Evolutionary conservation across 2,329 filamentous ascomycete species (phyloP), one percentile per base, ranked within the genome.

Genomic region (Ceratocystis alfenasii): DNA sequence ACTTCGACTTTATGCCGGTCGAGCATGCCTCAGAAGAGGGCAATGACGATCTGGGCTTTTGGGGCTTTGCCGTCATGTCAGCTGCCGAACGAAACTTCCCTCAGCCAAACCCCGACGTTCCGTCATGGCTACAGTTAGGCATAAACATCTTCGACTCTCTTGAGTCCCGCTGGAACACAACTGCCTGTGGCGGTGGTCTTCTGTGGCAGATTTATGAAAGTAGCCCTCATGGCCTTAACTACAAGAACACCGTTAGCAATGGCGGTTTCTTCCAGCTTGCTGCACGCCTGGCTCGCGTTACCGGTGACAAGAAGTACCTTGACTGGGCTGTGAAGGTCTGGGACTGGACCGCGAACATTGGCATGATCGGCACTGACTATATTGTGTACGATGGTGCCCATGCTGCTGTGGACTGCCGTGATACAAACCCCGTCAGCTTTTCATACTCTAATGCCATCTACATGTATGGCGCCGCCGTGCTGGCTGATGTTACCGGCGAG

Each of bases 221-320:
- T 70, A 93, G 95, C 73, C 77, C 78, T 60, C 85, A 85, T 68
- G 90, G 90, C 15, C 86, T 91, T 73, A 81, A 84, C 71, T 94
- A 95, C 81, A 94, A 92, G 76, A 93, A 93, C 76, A 57, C 68
- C 5, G 83, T 92, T 70, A 86, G 86, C 68, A 94, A 94, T 74
- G 89, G 88, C 53, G 86, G 85, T n/a, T 84, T 94, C 73, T 92
- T 95, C 74, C 87, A 92, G 71, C 80, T 95, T 12, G 86, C 87
- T 3, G 88, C 90, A 0, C 86, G 89, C 20, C 79, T 93, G 15
- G 87, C 86, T 30, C 83, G 86, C 60, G 85, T 83, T 68, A 89
- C 86, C 0, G 84, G 83, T 17, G 86, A 89, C 71, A 74, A 80
- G 62, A 87, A 82, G 0, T 89, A 89, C 70, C 69, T 77, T 15